Conservation (phyloP, 371 early-diverging fungal species). For the Mucor indicus region DNA sequence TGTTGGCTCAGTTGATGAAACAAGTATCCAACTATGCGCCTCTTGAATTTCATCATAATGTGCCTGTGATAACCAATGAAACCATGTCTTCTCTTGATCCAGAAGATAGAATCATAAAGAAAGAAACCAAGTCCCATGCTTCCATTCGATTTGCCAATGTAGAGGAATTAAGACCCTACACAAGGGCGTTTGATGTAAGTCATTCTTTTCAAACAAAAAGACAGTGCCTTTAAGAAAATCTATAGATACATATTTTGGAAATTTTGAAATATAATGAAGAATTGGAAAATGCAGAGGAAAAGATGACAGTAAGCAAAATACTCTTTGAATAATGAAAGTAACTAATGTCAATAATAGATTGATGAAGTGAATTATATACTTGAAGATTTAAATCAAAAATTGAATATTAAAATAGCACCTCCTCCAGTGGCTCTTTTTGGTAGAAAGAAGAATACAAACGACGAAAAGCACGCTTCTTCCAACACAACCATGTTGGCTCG, state of each 20-base stretch:
- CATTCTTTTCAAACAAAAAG: not conserved
- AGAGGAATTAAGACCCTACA: slow-evolving; percentile 28
- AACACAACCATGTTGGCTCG: slow-evolving; percentile 33
- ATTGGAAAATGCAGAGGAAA: not conserved
- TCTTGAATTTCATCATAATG: slow-evolving; percentile 25
- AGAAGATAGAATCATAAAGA: not conserved
- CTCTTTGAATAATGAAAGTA: too few species aligned
- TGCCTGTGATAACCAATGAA: not conserved
- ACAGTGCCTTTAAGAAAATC: not conserved
- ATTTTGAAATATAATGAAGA: slow-evolving; percentile 14
- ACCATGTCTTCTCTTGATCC: not conserved
- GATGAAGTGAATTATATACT: slow-evolving; percentile 47
- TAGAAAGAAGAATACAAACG: slow-evolving; percentile 29
- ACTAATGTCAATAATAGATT: slow-evolving; percentile 2
- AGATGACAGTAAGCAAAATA: slow-evolving; percentile 11
- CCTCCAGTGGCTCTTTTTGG: slow-evolving; percentile 22
- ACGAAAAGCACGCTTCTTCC: slow-evolving; percentile 12
- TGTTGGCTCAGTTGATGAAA: slow-evolving; percentile 38
- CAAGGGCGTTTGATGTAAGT: slow-evolving; percentile 52
- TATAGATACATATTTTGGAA: slow-evolving; percentile 18
- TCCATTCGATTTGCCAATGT: not conserved
- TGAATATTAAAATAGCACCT: slow-evolving; percentile 47
- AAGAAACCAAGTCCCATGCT: not conserved
- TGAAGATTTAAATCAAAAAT: slow-evolving; percentile 50
- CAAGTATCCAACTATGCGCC: slow-evolving; percentile 40